Percentiles rank a stretch among this genome's conserved stretches.
These are phyloP conservation scores for Geotrichum macrosporum DNA, from an alignment of 1,139 yeast genomes.

Conservation along the genomic window DNA sequence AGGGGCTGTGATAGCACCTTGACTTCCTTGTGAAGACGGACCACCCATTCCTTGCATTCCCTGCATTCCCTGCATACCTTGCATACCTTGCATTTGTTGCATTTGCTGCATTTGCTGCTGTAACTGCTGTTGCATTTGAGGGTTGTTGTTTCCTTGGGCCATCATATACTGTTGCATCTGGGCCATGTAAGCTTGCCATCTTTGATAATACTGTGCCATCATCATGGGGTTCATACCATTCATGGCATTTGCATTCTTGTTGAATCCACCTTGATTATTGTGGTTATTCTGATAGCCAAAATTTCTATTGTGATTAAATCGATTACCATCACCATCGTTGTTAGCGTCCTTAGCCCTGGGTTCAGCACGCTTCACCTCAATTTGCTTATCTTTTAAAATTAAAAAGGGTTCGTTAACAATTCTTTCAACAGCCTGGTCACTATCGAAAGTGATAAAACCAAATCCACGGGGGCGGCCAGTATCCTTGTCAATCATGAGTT, in stretches of 20 bases:
- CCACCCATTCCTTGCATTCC: not conserved
- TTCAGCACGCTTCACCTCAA: constrained; percentile 98
- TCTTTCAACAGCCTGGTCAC: constrained; percentile 91
- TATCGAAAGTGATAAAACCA: constrained; percentile 94
- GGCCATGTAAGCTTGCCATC: constrained; percentile 66
- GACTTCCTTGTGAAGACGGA: not conserved
- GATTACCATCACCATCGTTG: constrained; percentile 25
- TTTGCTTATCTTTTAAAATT: constrained; percentile 80
- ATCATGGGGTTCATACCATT: constrained; percentile 69
- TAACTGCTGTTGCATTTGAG: constrained; percentile 44
- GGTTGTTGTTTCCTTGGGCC: constrained; percentile 36
- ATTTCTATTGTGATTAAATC: constrained; percentile 26
- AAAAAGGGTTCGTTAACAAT: constrained; percentile 81
- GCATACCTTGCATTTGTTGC: constrained; percentile 25
- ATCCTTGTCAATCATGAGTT: constrained; percentile 95
- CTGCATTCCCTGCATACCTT: constrained; percentile 11
- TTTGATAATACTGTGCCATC: constrained; percentile 85
- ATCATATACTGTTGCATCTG: constrained; percentile 40
- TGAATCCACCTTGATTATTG: constrained; percentile 14
- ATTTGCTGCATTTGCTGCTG: constrained; percentile 34
- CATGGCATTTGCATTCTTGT: constrained; percentile 21
- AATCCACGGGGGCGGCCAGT: constrained; percentile 97
- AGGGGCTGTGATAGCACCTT: constrained; percentile 4
- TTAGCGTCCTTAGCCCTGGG: constrained; percentile 50
- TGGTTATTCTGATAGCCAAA: constrained; percentile 21